phyloP scores from a whole-genome alignment of 768 basidiomycete species.

The Xerocomellus intermedius region DNA sequence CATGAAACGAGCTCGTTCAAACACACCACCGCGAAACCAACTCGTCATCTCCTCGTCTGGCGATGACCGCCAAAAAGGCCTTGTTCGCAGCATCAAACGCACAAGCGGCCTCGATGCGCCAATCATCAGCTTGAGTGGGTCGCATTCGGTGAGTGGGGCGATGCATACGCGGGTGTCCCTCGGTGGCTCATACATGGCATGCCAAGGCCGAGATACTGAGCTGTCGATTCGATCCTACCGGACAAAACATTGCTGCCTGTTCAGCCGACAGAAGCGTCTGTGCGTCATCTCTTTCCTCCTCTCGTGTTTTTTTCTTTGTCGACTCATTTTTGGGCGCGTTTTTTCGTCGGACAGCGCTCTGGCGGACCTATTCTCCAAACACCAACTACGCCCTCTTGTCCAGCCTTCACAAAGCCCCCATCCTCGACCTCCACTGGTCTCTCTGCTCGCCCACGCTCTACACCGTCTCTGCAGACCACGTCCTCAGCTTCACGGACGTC shows the following conservation, averaged over 20 bases:
- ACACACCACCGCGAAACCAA: constrained; percentile 57
- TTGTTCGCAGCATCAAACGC: constrained; percentile 81
- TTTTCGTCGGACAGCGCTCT: constrained; percentile 55
- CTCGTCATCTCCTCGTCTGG: constrained; percentile 74
- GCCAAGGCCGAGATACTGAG: constrained; percentile 80
- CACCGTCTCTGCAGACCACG: constrained; percentile 89
- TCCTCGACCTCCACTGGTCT: constrained; percentile 92
- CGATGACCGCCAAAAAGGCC: constrained; percentile 72
- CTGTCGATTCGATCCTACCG: constrained; percentile 91
- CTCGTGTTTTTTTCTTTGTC: not conserved
- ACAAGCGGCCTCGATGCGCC: constrained; percentile 95
- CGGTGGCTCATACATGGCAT: not conserved
- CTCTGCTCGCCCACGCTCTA: constrained; percentile 70
- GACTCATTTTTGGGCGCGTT: not conserved
- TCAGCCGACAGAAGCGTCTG: constrained; percentile 90
- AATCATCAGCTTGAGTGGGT: constrained; percentile 85
- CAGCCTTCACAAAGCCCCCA: constrained; percentile 83
- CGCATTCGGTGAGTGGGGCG: constrained; percentile 67
- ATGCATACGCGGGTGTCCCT: not conserved
- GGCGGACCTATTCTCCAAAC: constrained; percentile 90
- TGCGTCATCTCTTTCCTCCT: constrained; percentile 39
- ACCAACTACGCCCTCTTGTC: constrained; percentile 88
- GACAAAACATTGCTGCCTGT: constrained; percentile 90
- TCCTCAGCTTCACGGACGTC: constrained; percentile 71
- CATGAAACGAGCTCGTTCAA: constrained; percentile 59